phyloP scores from a whole-genome alignment of 2,329 filamentous ascomycete genomes.

The Plenodomus tracheiphilus region DNA sequence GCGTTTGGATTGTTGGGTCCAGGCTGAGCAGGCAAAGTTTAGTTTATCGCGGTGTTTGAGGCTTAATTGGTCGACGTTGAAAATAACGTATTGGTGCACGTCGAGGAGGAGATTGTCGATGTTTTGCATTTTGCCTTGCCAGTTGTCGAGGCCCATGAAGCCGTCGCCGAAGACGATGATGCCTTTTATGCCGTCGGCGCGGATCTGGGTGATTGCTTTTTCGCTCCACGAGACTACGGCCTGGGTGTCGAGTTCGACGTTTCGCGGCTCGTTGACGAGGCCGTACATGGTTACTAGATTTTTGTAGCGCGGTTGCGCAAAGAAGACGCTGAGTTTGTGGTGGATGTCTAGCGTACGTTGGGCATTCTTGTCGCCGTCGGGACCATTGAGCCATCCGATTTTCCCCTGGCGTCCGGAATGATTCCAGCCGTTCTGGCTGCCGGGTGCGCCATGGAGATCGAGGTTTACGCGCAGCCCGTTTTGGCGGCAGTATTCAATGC shows the following conservation, averaged over 20 bases:
- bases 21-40: slow-evolving; percentile 82
- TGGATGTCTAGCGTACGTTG: slow-evolving; percentile 86
- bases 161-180: slow-evolving; percentile 90
- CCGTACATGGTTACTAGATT: slow-evolving; percentile 94
- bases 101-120: slow-evolving; percentile 82
- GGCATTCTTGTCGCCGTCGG: slow-evolving; percentile 75
- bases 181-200: slow-evolving; percentile 72
- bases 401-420: slow-evolving; percentile 82
- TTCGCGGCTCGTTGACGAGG: slow-evolving; percentile 89
- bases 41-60: slow-evolving; percentile 83
- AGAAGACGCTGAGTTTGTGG: slow-evolving; percentile 85
- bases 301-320: slow-evolving; percentile 88
- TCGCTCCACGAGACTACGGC: slow-evolving; percentile 80
- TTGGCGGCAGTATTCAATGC: slow-evolving; percentile 90
- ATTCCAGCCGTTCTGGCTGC: slow-evolving; percentile 97
- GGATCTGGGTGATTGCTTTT: slow-evolving; percentile 71
- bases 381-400: slow-evolving; percentile 91
- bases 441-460: slow-evolving; percentile 88
- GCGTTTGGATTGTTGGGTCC: slow-evolving; percentile 75
- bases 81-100: slow-evolving; percentile 98
- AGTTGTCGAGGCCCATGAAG: slow-evolving; percentile 87
- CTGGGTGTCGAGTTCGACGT: slow-evolving; percentile 66
- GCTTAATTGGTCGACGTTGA: slow-evolving; percentile 85
- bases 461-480: slow-evolving; percentile 91
- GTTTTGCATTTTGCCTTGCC: slow-evolving; percentile 79